Evolutionary conservation across 371 early-diverging fungal species (phyloP), one percentile per base, ranked within the genome.

Genomic region (Mucor sp.): DNA sequence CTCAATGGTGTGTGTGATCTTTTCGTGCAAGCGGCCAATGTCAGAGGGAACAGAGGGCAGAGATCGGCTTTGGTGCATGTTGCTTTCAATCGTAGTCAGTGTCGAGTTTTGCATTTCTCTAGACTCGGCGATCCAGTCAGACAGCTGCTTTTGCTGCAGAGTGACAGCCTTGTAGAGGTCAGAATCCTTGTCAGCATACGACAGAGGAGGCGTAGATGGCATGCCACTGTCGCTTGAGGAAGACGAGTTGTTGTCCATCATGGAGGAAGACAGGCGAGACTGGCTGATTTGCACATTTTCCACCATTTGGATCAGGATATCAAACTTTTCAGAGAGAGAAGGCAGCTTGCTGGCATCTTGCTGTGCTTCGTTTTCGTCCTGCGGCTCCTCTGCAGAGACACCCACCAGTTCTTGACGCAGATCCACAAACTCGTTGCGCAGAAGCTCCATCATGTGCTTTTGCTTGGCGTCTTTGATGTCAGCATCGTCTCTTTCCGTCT

Each of bases 221-320:
- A 56, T 14, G 15, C 53, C 53, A 32, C 43, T 58, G 21, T 57
- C 62, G 25, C 37, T 50, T 9, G 66, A 41, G 7, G 60, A 53
- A 9, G 58, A 5, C 1, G 60, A 60, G 41, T 39, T 35, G 33
- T 44, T 57, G 17, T 62, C 70, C 9, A 61, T 19, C 17, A 69
- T 25, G 9, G 70, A 39, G 12, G 66, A 47, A 53, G 76, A 48
- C 6, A 75, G 58, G 6, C 71, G 69, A 25, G 69, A 70, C 48
- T 80, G 80, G 3, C 72, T 64, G 0, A 76, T 55, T 53, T 81
- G 82, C 14, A 81, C 35, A 27, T 77, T 70, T 60, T 77, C 82
- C 35, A 81, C 67, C 70, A 79, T 74, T 59, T 79, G 69, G 39
- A 77, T 72, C 37, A 82, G 50, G 27, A 74, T 71, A 39, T 82